Evolutionary conservation across 345 rosid genomes (phyloP), one percentile per base, ranked within the genome.

Genomic region (Eucalyptus urophylla): DNA sequence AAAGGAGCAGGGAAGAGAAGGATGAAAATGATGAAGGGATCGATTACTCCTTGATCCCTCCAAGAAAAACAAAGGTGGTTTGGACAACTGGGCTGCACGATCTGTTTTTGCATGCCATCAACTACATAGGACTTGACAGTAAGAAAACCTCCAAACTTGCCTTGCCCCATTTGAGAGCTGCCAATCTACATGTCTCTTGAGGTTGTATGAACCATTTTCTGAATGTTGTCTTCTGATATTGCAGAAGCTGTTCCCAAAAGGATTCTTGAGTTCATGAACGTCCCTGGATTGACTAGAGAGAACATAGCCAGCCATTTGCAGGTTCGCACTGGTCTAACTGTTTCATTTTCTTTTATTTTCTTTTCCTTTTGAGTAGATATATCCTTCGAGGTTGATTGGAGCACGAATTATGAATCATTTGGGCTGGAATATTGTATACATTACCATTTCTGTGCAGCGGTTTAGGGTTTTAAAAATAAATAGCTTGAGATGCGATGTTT

Each of bases 181-280:
- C 24, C 37, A 24, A 2, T 40, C 29, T 76, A 13, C 19, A 13
- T n/a, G 37, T 27, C 31, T 45, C 27, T 15, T 11, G 47, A 72
- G 33, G 22, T 44, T 58, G 22, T 56, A 44, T 86, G 33, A 60
- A 45, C 58, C 4, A 24, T 72, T 86, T 4, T 16, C 44, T 72
- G 44, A 8, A 45, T 16, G n/a, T 47, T 24, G 22, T 80, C 44
- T 62, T 76, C 19, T 37, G 27, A 86, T 89, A 8, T 15, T 88
- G 87, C 94, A 97, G 99, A 93, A 92, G 97, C 97, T 85, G 97
- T 95, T 24, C 99, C 98, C 1, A 96, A 95, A 89, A 96, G 88
- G 89, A 96, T 97, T 88, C 94, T 96, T 40, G 96, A 93, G 91
- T 92, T 90, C 88, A 96, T 97, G 99, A 91, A 89, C 65, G 93